Percentiles rank a stretch among this genome's conserved stretches.
Evolutionary conservation across 768 basidiomycete genomes (phyloP).

Genomic region (Guyanaporus albipodus): DNA sequence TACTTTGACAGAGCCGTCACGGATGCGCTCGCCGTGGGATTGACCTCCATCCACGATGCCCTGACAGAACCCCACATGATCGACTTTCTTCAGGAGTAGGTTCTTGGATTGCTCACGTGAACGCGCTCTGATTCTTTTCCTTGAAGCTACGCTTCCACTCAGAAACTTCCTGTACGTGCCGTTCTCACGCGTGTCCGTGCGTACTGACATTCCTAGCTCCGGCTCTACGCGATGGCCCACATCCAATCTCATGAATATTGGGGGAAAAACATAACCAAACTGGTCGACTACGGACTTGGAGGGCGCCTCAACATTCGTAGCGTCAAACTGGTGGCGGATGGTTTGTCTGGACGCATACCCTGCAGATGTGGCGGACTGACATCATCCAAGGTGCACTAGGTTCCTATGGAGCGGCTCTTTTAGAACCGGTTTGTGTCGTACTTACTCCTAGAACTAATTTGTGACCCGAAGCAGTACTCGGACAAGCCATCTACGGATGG

Average conservation of each 20-base stretch:
- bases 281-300: slow-evolving; percentile 55
- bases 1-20: slow-evolving; percentile 62
- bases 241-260: slow-evolving; percentile 57
- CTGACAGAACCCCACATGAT: slow-evolving; percentile 46
- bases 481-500: slow-evolving; percentile 73
- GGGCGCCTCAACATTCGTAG: slow-evolving; percentile 55
- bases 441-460: neutral
- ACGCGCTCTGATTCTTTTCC: slow-evolving; percentile 1
- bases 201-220: slow-evolving; percentile 38
- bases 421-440: slow-evolving; percentile 47
- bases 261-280: slow-evolving; percentile 55
- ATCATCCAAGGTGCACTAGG: slow-evolving; percentile 69
- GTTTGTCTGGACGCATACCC: slow-evolving; percentile 29
- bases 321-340: slow-evolving; percentile 77
- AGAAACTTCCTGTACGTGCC: slow-evolving; percentile 61
- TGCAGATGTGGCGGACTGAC: slow-evolving; percentile 1
- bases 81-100: slow-evolving; percentile 62
- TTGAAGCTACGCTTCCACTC: slow-evolving; percentile 62
- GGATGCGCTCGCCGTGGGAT: slow-evolving; percentile 71
- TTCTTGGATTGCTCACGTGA: neutral
- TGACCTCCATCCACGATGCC: slow-evolving; percentile 90
- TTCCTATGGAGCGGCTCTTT: slow-evolving; percentile 86
- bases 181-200: neutral
- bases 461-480: slow-evolving; percentile 45
- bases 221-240: slow-evolving; percentile 60